These are phyloP conservation scores for Chlamydomonas applanata DNA, from an alignment of 139 green algal genomes.

Conservation along the genomic window DNA sequence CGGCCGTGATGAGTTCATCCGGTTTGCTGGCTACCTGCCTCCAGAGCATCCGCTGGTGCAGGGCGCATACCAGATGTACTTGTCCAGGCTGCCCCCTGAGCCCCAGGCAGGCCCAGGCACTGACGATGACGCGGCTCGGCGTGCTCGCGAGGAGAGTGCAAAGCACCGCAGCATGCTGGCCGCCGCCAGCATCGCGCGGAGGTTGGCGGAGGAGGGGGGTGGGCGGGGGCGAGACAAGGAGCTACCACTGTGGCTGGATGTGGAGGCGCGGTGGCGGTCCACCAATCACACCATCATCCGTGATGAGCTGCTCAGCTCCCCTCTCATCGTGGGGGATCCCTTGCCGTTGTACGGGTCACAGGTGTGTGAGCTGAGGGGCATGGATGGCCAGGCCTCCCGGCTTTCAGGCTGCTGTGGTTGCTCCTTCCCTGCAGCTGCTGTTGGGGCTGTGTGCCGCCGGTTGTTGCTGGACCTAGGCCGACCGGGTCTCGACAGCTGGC, in stretches of 20 bases:
- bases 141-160: too few species aligned
- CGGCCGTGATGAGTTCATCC: neutral
- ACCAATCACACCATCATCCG: constrained; percentile 5
- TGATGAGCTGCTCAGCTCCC: neutral
- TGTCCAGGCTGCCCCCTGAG: neutral
- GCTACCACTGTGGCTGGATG: too few species aligned
- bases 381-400: too few species aligned
- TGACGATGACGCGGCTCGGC: too few species aligned
- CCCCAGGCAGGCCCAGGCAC: neutral
- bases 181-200: too few species aligned
- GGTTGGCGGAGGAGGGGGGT: too few species aligned
- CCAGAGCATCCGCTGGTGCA: constrained; percentile 2
- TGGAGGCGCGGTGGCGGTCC: neutral
- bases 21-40: constrained; percentile 3
- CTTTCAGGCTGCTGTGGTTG: neutral
- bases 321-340: neutral
- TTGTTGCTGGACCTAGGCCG: neutral
- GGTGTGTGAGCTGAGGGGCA: constrained; percentile 4
- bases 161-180: too few species aligned
- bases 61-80: neutral
- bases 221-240: too few species aligned
- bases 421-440: neutral
- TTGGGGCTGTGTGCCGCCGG: neutral
- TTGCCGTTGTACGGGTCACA: neutral
- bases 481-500: neutral